Conservation (phyloP, 306 rosid species). For the Casuarina cunninghamiana region DNA sequence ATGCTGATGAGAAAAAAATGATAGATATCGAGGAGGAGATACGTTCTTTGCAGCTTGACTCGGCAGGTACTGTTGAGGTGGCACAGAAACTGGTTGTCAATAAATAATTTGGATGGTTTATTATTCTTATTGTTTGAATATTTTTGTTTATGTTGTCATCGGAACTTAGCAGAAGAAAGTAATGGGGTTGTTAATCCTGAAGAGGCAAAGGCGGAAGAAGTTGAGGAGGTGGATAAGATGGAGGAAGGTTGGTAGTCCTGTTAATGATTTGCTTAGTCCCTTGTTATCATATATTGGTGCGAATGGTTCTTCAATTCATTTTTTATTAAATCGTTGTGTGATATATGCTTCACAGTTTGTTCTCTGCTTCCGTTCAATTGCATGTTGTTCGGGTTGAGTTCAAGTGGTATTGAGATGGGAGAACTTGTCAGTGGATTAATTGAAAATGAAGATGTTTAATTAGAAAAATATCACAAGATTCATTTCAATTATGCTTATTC, state of each 20-base stretch:
- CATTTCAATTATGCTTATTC: not conserved
- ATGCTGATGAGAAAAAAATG: conserved; percentile 60
- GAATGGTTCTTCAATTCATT: conserved; percentile 5
- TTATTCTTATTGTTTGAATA: conserved; percentile 23
- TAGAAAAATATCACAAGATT: not conserved
- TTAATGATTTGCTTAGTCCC: conserved; percentile 16
- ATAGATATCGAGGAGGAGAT: conserved; percentile 88
- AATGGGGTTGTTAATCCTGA: conserved; percentile 59
- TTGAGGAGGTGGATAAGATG: conserved; percentile 49
- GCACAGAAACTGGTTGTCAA: not conserved
- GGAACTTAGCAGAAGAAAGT: conserved; percentile 55
- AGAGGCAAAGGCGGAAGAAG: conserved; percentile 57
- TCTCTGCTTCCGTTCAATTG: not conserved
- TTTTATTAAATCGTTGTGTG: not conserved
- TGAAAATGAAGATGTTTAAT: not conserved
- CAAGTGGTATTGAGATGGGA: not conserved
- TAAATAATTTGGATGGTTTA: not conserved
- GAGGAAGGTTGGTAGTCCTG: conserved; percentile 72
- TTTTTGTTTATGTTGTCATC: conserved; percentile 24
- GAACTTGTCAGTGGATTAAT: not conserved
- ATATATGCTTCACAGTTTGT: not conserved
- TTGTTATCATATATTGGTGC: not conserved
- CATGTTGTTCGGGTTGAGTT: not conserved
- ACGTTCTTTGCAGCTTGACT: conserved; percentile 89
- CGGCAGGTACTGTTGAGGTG: conserved; percentile 51